Evolutionary conservation across 2,329 filamentous ascomycete genomes (phyloP), one percentile per base, ranked within the genome.

Genomic region (Calonectria hongkongensis): DNA sequence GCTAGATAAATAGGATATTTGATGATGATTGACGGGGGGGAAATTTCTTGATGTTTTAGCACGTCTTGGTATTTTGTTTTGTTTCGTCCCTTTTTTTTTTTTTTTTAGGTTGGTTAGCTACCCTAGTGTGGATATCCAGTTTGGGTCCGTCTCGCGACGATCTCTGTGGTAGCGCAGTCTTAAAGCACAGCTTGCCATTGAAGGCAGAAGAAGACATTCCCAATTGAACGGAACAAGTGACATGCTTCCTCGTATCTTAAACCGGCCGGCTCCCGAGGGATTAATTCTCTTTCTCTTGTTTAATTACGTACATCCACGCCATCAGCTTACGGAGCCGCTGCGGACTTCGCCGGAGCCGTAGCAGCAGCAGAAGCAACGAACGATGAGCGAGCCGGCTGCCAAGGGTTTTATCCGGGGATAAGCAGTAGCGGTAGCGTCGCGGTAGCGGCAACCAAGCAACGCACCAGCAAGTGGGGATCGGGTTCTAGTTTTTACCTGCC

Each of bases 1-100:
- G 79, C 73, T 85, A 33, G 30, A 33, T 33, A 9, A 33, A 33
- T 33, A 2, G 21, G 21, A 21, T 2, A 21, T 21, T 21, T 33
- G 30, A 33, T 33, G 30, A 33, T 58, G 54, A 58, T 58, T n/a
- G 54, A 27, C 33, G 54, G 33, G 54, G 25, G 21, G 47, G 25
- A 12, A 2, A 5, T 27, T 4, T 28, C 9, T 50, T 7, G 21
- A 51, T 7, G 10, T 15, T 28, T 58, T 71, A 51, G 60, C 66
- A 68, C 54, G 66, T 36, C 43, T 30, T 68, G 36, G 30, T 50
- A 25, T 10, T 5, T 33, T 36, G 12, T 15, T 66, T 65, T 39
- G 16, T 33, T 6, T n/a, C 18, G 25, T 28, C 9, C 28, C 25
- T 33, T 60, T 45, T 27, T 60, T 39, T 28, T 28, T 7, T 39